These are phyloP conservation scores for Calonectria pteridis DNA, from an alignment of 2,329 filamentous ascomycete species.

Conservation along the genomic window DNA sequence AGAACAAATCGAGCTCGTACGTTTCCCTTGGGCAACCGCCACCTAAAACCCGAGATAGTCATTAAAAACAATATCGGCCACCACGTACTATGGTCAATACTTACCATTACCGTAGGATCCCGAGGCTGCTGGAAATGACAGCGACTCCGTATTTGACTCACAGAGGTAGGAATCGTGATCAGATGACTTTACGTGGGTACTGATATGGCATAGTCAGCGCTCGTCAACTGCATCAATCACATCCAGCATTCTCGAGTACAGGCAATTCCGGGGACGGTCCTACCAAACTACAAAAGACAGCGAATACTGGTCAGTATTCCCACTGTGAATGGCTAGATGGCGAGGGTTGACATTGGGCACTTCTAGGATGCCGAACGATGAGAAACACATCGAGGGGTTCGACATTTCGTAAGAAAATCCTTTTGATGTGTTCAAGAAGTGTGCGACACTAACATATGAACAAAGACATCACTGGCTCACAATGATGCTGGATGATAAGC, in stretches of 20 bases:
- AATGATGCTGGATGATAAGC: neutral
- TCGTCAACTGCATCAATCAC: neutral
- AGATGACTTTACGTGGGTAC: neutral
- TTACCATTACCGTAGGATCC: neutral
- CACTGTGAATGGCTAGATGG: too few relatives aligned
- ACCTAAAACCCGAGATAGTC: neutral
- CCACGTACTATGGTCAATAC: too few relatives aligned
- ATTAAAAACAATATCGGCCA: neutral
- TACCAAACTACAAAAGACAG: slow-evolving; percentile 2
- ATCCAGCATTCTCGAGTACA: neutral
- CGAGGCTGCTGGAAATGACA: neutral
- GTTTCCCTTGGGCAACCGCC: neutral
- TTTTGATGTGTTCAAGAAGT: neutral
- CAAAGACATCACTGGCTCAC: slow-evolving; percentile 1
- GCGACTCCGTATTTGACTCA: neutral
- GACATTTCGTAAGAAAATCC: neutral
- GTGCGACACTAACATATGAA: neutral
- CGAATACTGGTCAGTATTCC: neutral
- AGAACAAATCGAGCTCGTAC: neutral
- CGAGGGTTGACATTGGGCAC: neutral
- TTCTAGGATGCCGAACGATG: neutral
- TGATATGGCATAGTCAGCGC: neutral
- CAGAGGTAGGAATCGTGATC: neutral
- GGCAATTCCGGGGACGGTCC: neutral
- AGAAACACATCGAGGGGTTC: neutral